Percentiles rank a stretch among this genome's conserved stretches.
These are phyloP conservation scores for Yamadazyma tumulicola DNA, from an alignment of 805 yeast species.

Conservation along the genomic window DNA sequence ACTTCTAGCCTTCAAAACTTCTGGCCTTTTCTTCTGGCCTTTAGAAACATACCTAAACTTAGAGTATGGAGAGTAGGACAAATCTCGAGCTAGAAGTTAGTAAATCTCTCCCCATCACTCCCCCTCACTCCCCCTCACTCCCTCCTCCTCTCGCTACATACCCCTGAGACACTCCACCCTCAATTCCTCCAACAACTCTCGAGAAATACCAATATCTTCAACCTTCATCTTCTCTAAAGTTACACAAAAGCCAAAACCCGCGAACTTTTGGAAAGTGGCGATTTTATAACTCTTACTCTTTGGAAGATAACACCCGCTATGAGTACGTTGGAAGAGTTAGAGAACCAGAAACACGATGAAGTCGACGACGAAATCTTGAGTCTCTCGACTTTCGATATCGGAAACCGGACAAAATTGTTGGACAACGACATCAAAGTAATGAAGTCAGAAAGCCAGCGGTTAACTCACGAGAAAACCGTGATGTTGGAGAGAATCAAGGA, in stretches of 20 bases:
- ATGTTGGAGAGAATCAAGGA: slow-evolving; percentile 94
- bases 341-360: slow-evolving; percentile 53
- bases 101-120: slow-evolving; percentile 1
- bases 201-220: slow-evolving; percentile 2
- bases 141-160: slow-evolving; percentile 13
- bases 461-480: slow-evolving; percentile 87
- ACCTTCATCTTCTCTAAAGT: slow-evolving; percentile 5
- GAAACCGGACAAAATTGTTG: slow-evolving; percentile 78
- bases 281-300: too few species aligned
- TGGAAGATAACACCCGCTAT: slow-evolving; percentile 32
- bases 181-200: slow-evolving; percentile 16
- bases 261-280: too few species aligned
- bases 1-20: too few species aligned
- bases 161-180: slow-evolving; percentile 18
- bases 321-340: slow-evolving; percentile 86
- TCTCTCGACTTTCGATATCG: slow-evolving; percentile 77
- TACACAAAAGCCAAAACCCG: too few species aligned
- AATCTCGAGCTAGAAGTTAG: slow-evolving; percentile 41
- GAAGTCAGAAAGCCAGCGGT: slow-evolving; percentile 85
- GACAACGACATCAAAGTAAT: slow-evolving; percentile 95
- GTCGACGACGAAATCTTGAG: slow-evolving; percentile 79
- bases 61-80: slow-evolving; percentile 69
- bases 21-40: too few species aligned
- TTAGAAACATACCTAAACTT: slow-evolving; percentile 43
- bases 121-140: slow-evolving; percentile 21